These are phyloP conservation scores for Pisolithus tinctorius DNA, from an alignment of 768 basidiomycete genomes.

Conservation along the genomic window DNA sequence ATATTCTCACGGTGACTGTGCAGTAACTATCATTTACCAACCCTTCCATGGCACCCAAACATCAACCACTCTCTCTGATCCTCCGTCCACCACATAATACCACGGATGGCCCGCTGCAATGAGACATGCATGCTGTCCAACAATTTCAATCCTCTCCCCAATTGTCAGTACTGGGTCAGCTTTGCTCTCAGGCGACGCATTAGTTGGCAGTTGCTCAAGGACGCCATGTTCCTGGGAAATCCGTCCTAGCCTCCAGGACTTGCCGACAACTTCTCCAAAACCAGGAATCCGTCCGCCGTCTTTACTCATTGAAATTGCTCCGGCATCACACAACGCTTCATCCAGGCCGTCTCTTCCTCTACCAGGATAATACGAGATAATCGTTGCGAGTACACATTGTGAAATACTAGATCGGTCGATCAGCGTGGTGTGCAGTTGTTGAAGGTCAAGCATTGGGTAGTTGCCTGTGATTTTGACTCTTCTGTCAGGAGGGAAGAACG, in stretches of 20 bases:
- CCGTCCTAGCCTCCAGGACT: constrained; percentile 55
- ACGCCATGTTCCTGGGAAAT: constrained; percentile 79
- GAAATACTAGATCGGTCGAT: constrained; percentile 52
- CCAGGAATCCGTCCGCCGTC: constrained; percentile 70
- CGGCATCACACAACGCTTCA: constrained; percentile 80
- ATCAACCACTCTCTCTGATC: constrained; percentile 54
- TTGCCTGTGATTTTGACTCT: constrained; percentile 42
- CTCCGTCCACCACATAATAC: constrained; percentile 64
- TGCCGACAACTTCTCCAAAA: constrained; percentile 66
- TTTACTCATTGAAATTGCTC: constrained; percentile 82
- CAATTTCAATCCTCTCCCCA: constrained; percentile 61
- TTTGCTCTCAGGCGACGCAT: constrained; percentile 5
- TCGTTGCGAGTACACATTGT: constrained; percentile 61
- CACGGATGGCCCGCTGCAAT: constrained; percentile 75
- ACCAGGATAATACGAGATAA: constrained; percentile 75
- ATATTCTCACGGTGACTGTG: constrained; percentile 17
- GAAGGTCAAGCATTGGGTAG: constrained; percentile 79
- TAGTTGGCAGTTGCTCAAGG: constrained; percentile 34
- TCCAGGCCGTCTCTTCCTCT: constrained; percentile 55
- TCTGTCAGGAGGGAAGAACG: not conserved
- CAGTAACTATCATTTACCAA: constrained; percentile 43
- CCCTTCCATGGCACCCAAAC: constrained; percentile 91
- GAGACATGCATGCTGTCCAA: constrained; percentile 84
- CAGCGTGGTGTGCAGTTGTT: constrained; percentile 72
- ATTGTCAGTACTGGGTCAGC: constrained; percentile 33